These are phyloP conservation scores for Termitomyces titanicus DNA, from an alignment of 768 basidiomycete species.

Conservation along the genomic window DNA sequence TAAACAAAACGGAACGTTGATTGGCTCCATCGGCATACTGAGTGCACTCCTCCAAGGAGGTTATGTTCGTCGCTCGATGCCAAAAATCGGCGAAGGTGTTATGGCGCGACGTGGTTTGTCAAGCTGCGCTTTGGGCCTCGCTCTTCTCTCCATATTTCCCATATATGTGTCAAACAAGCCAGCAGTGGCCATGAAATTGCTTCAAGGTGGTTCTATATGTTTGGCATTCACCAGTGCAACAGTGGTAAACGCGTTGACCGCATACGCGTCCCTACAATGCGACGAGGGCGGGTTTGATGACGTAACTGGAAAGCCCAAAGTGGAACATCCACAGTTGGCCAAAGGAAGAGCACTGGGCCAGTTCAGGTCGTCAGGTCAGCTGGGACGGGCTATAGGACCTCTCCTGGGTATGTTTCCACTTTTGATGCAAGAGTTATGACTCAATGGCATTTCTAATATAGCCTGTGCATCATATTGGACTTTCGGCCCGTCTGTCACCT, in stretches of 20 bases:
- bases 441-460: slow-evolving; percentile 34
- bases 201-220: slow-evolving; percentile 73
- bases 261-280: slow-evolving; percentile 87
- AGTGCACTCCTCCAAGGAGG: slow-evolving; percentile 91
- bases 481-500: slow-evolving; percentile 79
- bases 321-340: slow-evolving; percentile 64
- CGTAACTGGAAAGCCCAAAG: slow-evolving; percentile 50
- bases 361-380: slow-evolving; percentile 91
- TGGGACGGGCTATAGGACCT: slow-evolving; percentile 91
- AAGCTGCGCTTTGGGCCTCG: slow-evolving; percentile 68
- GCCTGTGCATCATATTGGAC: slow-evolving; percentile 90
- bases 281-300: slow-evolving; percentile 63
- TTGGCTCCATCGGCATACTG: slow-evolving; percentile 86
- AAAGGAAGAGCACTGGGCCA: slow-evolving; percentile 82
- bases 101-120: slow-evolving; percentile 83
- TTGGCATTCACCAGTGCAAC: slow-evolving; percentile 95
- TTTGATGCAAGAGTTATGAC: slow-evolving; percentile 15
- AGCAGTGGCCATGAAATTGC: slow-evolving; percentile 44
- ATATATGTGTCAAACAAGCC: slow-evolving; percentile 39
- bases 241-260: slow-evolving; percentile 90
- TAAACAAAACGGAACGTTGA: slow-evolving; percentile 80
- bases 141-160: slow-evolving; percentile 71
- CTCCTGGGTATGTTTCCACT: slow-evolving; percentile 59
- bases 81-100: slow-evolving; percentile 71
- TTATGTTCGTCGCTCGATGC: slow-evolving; percentile 81